These are phyloP conservation scores for Paulownia fortunei DNA, from an alignment of 257 asterid genomes.

Conservation along the genomic window DNA sequence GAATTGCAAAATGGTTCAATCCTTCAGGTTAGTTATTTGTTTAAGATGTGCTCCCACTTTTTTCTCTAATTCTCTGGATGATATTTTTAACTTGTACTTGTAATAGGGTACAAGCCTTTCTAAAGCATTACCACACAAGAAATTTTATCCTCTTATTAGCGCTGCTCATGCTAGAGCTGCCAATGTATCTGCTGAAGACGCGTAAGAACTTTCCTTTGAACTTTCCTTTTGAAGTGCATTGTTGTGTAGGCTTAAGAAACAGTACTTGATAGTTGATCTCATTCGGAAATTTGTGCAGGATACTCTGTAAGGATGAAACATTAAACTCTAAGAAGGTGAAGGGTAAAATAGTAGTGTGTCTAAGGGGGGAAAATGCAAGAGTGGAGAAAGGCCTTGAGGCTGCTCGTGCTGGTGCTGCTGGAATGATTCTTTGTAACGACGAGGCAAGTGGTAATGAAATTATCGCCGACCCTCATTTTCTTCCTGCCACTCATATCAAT, in stretches of 20 bases:
- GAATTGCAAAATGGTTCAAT: conserved; percentile 38
- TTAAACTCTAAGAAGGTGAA: conserved; percentile 53
- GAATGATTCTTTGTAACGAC: conserved; percentile 62
- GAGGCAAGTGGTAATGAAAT: conserved; percentile 29
- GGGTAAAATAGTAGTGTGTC: conserved; percentile 68
- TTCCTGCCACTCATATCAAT: conserved; percentile 60
- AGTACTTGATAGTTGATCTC: neutral
- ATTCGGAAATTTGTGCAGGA: conserved; percentile 35
- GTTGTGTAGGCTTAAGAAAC: too few species aligned
- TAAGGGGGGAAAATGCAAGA: conserved; percentile 45
- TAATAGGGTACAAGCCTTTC: conserved; percentile 54
- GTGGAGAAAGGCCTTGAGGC: conserved; percentile 50
- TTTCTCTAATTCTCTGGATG: neutral
- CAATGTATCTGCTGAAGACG: conserved; percentile 36
- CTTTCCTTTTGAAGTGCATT: too few species aligned
- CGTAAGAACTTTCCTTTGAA: conserved; percentile 45
- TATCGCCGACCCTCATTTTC: conserved; percentile 44
- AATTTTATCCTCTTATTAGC: conserved; percentile 45
- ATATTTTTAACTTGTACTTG: neutral
- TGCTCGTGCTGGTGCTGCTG: conserved; percentile 61
- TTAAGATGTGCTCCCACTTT: neutral
- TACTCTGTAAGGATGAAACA: conserved; percentile 40
- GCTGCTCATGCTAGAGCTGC: conserved; percentile 43
- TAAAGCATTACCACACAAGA: conserved; percentile 31
- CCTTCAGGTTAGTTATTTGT: conserved; percentile 35